Evolutionary conservation across 1,284 basidiomycete genomes (phyloP).

Genomic region (Neonothopanus nambi): DNA sequence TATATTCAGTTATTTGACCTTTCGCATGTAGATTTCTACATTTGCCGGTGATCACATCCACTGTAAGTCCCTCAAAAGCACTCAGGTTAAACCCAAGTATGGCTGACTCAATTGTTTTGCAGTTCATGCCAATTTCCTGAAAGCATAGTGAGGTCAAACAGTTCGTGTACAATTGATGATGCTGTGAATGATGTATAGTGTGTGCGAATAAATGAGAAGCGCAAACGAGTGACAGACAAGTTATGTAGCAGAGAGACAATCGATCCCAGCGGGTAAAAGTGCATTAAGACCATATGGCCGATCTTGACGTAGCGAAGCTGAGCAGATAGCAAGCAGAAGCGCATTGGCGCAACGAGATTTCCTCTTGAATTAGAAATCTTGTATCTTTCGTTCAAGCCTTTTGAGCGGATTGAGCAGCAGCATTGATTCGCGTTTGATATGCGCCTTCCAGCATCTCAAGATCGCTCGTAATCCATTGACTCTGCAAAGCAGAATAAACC

Average conservation of each 20-base stretch:
- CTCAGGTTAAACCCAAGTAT: constrained; percentile 1
- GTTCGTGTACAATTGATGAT: not conserved
- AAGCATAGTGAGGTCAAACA: constrained; percentile 46
- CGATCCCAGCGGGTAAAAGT: too few relatives aligned
- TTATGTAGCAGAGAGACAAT: not conserved
- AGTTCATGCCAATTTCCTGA: constrained; percentile 81
- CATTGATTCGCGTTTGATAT: constrained; percentile 54
- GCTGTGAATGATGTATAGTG: not conserved
- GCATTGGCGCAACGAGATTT: not conserved
- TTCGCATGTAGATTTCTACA: constrained; percentile 62
- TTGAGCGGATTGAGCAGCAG: constrained; percentile 12
- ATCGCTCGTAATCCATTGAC: constrained; percentile 65
- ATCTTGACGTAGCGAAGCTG: not conserved
- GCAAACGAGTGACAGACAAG: too few relatives aligned
- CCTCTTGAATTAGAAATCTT: not conserved
- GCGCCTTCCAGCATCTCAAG: constrained; percentile 56
- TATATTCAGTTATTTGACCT: constrained; percentile 43
- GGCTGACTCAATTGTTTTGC: constrained; percentile 8
- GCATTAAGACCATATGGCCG: too few relatives aligned
- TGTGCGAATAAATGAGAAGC: not conserved
- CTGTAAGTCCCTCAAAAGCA: constrained; percentile 39
- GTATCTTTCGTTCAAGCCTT: not conserved
- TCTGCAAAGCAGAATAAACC: constrained; percentile 56
- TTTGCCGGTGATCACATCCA: constrained; percentile 70
- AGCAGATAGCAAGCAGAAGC: not conserved